Evolutionary conservation across 163 green algal genomes (phyloP), one percentile per base, ranked within the genome.

Genomic region (Volvox carteri): DNA sequence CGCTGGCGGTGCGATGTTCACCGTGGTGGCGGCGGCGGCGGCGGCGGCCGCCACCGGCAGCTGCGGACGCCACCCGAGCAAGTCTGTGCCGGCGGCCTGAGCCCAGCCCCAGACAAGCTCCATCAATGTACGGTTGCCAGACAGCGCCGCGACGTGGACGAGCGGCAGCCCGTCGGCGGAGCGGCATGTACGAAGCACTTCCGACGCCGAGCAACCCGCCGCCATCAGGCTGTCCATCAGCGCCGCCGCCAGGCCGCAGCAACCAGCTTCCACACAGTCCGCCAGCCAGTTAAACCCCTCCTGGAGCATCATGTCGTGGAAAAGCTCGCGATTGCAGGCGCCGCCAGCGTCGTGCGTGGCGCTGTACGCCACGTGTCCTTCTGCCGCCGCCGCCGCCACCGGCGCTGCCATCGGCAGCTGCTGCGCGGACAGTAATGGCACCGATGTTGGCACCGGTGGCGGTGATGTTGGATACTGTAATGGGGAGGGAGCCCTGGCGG

Each of bases 281-380:
- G 72, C 72, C 72, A 89, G 28, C 84, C 84, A 89, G 54, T 89
- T 89, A 56, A 78, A 84, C 3, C 84, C 84, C 84, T 89, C 84
- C 50, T 84, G 84, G 39, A 89, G 54, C 84, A 89, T 89, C 52
- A 89, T 84, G 18, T 89, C 72, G 39, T 89, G 84, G 54, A 84
- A 89, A 28, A 84, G 39, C 72, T 78, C 70, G 0, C 84, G 72
- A 54, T 89, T 39, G 72, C 54, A 77, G 21, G 46, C 79, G 60
- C 60, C 79, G 28, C n/a, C 48, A 30, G 39, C 37, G 50, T 50
- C 75, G 18, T 70, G 18, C 28, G n/a, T 9, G 11, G n/a, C 11
- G 35, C 52, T 28, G 52, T 84, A 84, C 75, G 75, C 37, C 75
- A 52, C 14, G 23, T 33, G 5, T 6, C 35, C 16, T 4, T 9